Percentiles rank a stretch among this genome's conserved stretches.
Evolutionary conservation across 1,139 yeast species (phyloP).

Genomic region (Insectozyma bohioensis): DNA sequence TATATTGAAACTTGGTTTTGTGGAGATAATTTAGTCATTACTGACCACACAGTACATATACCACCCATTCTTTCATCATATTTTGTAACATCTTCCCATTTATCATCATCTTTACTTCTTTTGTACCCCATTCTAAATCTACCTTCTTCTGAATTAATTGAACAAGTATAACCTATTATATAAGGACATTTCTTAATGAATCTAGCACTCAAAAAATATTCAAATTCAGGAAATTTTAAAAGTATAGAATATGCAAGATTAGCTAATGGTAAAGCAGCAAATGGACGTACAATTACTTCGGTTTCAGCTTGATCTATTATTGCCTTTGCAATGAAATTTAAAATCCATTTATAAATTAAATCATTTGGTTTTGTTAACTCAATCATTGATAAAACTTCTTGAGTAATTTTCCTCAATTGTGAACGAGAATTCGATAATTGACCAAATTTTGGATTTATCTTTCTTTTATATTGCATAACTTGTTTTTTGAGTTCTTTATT

Average conservation of each 20-base stretch:
- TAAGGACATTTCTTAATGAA: slow-evolving; percentile 90
- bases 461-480: slow-evolving; percentile 54
- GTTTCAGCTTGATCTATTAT: slow-evolving; percentile 90
- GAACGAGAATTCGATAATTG: slow-evolving; percentile 72
- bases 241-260: slow-evolving; percentile 58
- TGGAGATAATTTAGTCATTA: slow-evolving; percentile 51
- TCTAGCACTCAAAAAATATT: slow-evolving; percentile 70
- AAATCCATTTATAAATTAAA: slow-evolving; percentile 65
- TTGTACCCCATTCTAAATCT: slow-evolving; percentile 87
- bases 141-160: slow-evolving; percentile 80
- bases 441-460: slow-evolving; percentile 86
- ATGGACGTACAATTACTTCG: slow-evolving; percentile 79
- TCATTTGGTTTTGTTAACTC: slow-evolving; percentile 41
- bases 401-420: slow-evolving; percentile 55
- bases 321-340: slow-evolving; percentile 82
- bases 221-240: slow-evolving; percentile 60
- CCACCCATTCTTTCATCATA: slow-evolving; percentile 89
- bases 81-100: slow-evolving; percentile 76
- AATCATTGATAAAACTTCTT: slow-evolving; percentile 52
- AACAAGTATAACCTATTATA: slow-evolving; percentile 75
- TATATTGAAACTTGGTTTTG: slow-evolving; percentile 17
- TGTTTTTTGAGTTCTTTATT: slow-evolving; percentile 45
- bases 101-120: slow-evolving; percentile 45
- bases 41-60: slow-evolving; percentile 77
- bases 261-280: slow-evolving; percentile 80